These are phyloP conservation scores for Wickerhamomyces rabaulensis DNA, from an alignment of 805 yeast genomes.

Conservation along the genomic window DNA sequence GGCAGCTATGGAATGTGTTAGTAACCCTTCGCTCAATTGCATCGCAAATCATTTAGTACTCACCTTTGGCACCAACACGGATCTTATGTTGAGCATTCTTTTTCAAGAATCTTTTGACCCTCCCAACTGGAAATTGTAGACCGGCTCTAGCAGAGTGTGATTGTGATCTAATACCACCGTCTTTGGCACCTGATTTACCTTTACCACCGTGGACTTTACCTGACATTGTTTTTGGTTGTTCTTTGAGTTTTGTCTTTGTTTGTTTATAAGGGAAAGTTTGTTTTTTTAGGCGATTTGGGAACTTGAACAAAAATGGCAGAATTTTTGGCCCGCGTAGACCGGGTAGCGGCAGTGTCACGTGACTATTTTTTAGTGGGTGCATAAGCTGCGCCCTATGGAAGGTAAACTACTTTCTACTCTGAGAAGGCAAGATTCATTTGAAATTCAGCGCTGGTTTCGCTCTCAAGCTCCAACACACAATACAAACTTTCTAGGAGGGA, in stretches of 20 bases:
- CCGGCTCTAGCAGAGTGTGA: slow-evolving; percentile 96
- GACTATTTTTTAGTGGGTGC: too few relatives aligned
- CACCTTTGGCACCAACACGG: slow-evolving; percentile 72
- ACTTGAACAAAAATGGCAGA: background rate
- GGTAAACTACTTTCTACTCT: too few relatives aligned
- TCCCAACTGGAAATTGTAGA: slow-evolving; percentile 95
- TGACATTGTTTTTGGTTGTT: slow-evolving; percentile 49
- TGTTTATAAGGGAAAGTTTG: background rate
- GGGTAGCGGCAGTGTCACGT: background rate
- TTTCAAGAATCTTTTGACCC: slow-evolving; percentile 95
- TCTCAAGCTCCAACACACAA: too few relatives aligned
- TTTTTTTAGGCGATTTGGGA: background rate
- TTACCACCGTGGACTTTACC: slow-evolving; percentile 97
- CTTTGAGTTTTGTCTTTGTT: background rate
- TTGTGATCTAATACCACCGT: slow-evolving; percentile 55
- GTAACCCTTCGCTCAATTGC: background rate
- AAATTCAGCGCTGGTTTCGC: too few relatives aligned
- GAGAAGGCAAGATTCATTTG: too few relatives aligned
- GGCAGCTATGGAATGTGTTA: slow-evolving; percentile 48
- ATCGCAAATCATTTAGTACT: slow-evolving; percentile 2
- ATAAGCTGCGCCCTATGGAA: too few relatives aligned
- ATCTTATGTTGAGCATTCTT: slow-evolving; percentile 80
- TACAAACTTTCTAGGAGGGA: too few relatives aligned
- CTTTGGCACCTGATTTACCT: slow-evolving; percentile 87
- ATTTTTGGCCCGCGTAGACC: background rate